Percentiles rank a stretch among this genome's conserved stretches.
These are phyloP conservation scores for Herpetomonas samuelpessoai DNA, from an alignment of 208 protist species.

Conservation along the genomic window DNA sequence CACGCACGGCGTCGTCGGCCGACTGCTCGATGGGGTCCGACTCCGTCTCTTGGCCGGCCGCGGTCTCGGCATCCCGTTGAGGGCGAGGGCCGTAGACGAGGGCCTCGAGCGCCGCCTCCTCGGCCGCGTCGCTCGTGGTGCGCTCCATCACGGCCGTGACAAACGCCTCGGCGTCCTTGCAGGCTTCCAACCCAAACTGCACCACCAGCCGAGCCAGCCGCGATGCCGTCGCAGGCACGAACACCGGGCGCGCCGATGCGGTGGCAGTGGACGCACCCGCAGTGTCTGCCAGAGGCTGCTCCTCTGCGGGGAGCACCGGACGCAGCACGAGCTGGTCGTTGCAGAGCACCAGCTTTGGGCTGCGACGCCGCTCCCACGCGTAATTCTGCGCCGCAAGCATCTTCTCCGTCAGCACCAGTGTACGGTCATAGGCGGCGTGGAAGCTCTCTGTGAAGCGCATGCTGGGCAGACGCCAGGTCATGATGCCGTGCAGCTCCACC, in stretches of 20 bases:
- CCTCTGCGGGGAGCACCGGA: slow-evolving; percentile 7
- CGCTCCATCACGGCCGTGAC: slow-evolving; percentile 72
- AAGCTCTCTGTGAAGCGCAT: slow-evolving; percentile 53
- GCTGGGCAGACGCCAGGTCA: slow-evolving; percentile 79
- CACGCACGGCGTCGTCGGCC: neutral
- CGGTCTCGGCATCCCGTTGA: slow-evolving; percentile 1
- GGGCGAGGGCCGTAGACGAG: slow-evolving; percentile 51
- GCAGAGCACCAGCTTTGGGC: slow-evolving; percentile 56
- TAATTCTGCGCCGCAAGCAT: slow-evolving; percentile 46
- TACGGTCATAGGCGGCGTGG: slow-evolving; percentile 52
- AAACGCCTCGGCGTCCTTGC: slow-evolving; percentile 48
- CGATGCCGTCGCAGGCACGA: slow-evolving; percentile 21
- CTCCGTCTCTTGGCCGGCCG: neutral
- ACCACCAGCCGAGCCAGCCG: slow-evolving; percentile 58
- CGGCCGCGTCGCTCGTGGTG: slow-evolving; percentile 50
- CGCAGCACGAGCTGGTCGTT: slow-evolving; percentile 70
- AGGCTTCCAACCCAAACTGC: slow-evolving; percentile 78
- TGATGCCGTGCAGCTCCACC: slow-evolving; percentile 73
- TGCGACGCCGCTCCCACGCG: slow-evolving; percentile 54
- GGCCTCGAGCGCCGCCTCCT: slow-evolving; percentile 55
- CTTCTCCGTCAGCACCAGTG: slow-evolving; percentile 59
- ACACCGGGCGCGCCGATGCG: slow-evolving; percentile 11
- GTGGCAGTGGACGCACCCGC: neutral
- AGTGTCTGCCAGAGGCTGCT: neutral
- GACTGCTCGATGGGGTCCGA: neutral